A percentile compares a stretch with the other conserved stretches of the same genome.
These are phyloP conservation scores for Citrus sinensis DNA, from an alignment of 345 rosid species.

Conservation along the genomic window DNA sequence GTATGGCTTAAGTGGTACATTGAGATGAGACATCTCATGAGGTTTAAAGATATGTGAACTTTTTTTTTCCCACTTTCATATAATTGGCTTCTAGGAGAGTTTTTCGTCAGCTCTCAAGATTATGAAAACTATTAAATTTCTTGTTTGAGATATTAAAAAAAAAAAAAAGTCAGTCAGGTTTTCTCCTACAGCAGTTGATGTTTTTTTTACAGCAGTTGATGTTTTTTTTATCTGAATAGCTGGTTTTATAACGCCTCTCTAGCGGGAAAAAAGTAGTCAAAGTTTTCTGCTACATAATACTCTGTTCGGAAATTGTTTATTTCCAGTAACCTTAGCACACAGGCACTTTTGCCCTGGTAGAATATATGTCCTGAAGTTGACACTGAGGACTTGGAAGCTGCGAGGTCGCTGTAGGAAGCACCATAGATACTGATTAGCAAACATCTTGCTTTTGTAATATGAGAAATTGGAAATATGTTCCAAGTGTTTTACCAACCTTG, in stretches of 20 bases:
- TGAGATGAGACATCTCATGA: background rate
- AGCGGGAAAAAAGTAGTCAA: background rate
- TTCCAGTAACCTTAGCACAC: background rate
- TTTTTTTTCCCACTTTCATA: too few relatives aligned
- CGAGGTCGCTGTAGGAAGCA: background rate
- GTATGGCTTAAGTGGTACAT: background rate
- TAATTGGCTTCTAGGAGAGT: background rate
- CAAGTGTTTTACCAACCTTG: background rate
- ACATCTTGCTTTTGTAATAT: background rate
- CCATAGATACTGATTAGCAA: background rate
- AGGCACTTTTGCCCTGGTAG: background rate
- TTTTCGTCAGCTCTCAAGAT: background rate
- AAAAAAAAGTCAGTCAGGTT: background rate
- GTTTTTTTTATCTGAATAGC: background rate
- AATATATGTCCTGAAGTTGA: background rate
- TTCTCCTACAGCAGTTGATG: background rate
- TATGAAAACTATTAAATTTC: background rate
- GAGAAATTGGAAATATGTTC: background rate
- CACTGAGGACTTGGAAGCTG: background rate
- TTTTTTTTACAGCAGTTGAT: background rate
- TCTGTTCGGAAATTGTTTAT: background rate
- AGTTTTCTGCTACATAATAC: background rate
- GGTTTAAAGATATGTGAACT: background rate
- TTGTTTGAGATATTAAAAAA: too few relatives aligned
- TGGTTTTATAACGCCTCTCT: background rate